A percentile compares a stretch with the other conserved stretches of the same genome.
Evolutionary conservation across 129 eudicot genomes (phyloP).

Genomic region (Kitagawia praeruptora): DNA sequence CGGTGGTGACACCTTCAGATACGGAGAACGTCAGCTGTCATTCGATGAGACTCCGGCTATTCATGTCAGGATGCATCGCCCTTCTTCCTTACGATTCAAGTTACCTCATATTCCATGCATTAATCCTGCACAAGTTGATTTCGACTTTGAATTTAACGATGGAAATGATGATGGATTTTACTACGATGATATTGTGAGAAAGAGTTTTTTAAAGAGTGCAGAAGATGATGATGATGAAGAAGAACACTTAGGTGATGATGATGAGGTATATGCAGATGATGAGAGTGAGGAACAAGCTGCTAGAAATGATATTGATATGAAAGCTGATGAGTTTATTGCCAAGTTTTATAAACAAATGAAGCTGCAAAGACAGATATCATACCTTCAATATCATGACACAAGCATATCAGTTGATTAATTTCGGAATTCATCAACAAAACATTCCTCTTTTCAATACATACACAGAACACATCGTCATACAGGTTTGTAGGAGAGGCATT

Average conservation of each 20-base stretch:
- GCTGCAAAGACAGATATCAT: conserved; percentile 61
- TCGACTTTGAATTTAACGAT: conserved; percentile 42
- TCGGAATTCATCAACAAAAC: not conserved
- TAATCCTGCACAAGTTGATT: conserved; percentile 40
- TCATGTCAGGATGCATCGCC: conserved; percentile 66
- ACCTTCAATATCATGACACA: conserved; percentile 20
- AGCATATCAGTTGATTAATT: not conserved
- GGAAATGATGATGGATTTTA: conserved; percentile 11
- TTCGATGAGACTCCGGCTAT: conserved; percentile 64
- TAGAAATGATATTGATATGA: conserved; percentile 55
- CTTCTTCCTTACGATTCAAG: conserved; percentile 52
- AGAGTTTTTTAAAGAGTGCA: conserved; percentile 20
- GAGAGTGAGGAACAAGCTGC: conserved; percentile 1
- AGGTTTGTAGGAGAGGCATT: not conserved
- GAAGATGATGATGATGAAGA: not conserved
- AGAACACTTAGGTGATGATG: not conserved
- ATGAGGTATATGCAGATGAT: not conserved
- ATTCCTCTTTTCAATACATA: not conserved
- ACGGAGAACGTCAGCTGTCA: conserved; percentile 64
- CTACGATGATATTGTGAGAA: conserved; percentile 15
- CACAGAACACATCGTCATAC: not conserved
- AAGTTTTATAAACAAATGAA: conserved; percentile 69
- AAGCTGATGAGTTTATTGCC: conserved; percentile 74
- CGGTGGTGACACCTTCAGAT: conserved; percentile 33
- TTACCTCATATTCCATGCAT: conserved; percentile 67